These are phyloP conservation scores for Bryoglossum gracile DNA, from an alignment of 495 filamentous ascomycete genomes.

Conservation along the genomic window DNA sequence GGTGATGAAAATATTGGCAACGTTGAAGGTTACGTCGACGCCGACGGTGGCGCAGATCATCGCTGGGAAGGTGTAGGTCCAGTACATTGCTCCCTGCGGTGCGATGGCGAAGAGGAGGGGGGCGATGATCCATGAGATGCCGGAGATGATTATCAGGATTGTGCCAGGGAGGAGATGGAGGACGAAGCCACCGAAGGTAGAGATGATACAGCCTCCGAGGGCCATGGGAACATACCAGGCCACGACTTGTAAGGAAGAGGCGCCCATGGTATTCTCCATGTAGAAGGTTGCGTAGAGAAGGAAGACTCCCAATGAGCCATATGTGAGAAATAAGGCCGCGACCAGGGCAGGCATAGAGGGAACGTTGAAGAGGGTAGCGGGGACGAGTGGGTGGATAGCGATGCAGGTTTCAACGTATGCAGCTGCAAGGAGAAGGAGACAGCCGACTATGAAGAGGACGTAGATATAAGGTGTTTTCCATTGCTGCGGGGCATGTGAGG, in stretches of 20 bases:
- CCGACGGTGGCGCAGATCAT: conserved; percentile 79
- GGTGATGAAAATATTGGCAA: conserved; percentile 81
- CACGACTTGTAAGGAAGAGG: conserved; percentile 59
- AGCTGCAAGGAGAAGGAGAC: conserved; percentile 45
- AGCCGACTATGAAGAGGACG: conserved; percentile 52
- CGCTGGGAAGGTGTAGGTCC: conserved; percentile 67
- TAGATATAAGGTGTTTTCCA: conserved; percentile 71
- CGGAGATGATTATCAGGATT: conserved; percentile 60
- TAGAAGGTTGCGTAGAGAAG: conserved; percentile 75
- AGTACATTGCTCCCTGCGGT: conserved; percentile 53
- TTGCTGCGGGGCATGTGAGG: conserved; percentile 56
- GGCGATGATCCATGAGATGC: conserved; percentile 54
- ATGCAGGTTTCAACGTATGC: conserved; percentile 76
- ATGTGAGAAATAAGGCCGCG: conserved; percentile 62
- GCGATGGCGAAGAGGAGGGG: conserved; percentile 67
- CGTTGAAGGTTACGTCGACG: conserved; percentile 77
- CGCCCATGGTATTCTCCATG: conserved; percentile 59
- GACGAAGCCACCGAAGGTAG: conserved; percentile 64
- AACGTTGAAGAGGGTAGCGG: conserved; percentile 64
- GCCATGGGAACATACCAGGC: conserved; percentile 77
- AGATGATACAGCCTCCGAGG: conserved; percentile 64
- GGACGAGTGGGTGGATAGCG: conserved; percentile 63
- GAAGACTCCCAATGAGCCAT: conserved; percentile 70
- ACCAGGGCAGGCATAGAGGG: conserved; percentile 65
- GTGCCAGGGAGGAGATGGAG: conserved; percentile 70